These are phyloP conservation scores for Podaxis sp. DNA, from an alignment of 768 basidiomycete species.

Conservation along the genomic window DNA sequence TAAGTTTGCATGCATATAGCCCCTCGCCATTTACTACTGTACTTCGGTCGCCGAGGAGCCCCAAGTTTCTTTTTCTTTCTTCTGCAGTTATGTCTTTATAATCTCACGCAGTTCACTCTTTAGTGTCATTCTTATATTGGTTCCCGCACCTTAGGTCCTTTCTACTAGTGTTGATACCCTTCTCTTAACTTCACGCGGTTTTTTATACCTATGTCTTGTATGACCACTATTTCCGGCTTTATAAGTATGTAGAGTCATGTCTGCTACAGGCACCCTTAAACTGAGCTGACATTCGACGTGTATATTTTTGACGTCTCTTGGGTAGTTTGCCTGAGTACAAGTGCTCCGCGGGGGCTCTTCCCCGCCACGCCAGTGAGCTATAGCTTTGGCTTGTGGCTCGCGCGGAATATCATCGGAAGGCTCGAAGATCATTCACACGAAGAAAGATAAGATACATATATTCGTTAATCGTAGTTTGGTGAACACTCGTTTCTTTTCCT, in stretches of 20 bases:
- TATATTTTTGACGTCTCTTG: neutral
- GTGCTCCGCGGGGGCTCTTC: neutral
- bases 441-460: neutral
- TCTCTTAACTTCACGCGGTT: slow-evolving; percentile 30
- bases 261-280: slow-evolving; percentile 20
- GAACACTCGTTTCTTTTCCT: neutral
- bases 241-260: slow-evolving; percentile 25
- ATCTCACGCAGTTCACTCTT: slow-evolving; percentile 36
- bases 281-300: slow-evolving; percentile 1
- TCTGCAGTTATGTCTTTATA: slow-evolving; percentile 28
- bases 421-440: neutral
- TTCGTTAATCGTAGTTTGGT: neutral
- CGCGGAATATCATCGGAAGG: neutral
- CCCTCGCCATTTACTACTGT: slow-evolving; percentile 17
- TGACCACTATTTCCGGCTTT: slow-evolving; percentile 17
- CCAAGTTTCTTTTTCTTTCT: slow-evolving; percentile 24
- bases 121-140: slow-evolving; percentile 31
- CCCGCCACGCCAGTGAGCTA: no score
- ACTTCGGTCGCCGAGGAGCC: slow-evolving; percentile 11
- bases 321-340: neutral
- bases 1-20: slow-evolving; percentile 87
- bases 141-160: slow-evolving; percentile 26
- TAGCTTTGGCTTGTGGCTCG: neutral
- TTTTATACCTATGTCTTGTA: slow-evolving; percentile 29
- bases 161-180: slow-evolving; percentile 46